Percentiles rank a stretch among this genome's conserved stretches.
phyloP scores from a whole-genome alignment of 1,284 basidiomycete genomes.

The Cryptococcus neoformans region DNA sequence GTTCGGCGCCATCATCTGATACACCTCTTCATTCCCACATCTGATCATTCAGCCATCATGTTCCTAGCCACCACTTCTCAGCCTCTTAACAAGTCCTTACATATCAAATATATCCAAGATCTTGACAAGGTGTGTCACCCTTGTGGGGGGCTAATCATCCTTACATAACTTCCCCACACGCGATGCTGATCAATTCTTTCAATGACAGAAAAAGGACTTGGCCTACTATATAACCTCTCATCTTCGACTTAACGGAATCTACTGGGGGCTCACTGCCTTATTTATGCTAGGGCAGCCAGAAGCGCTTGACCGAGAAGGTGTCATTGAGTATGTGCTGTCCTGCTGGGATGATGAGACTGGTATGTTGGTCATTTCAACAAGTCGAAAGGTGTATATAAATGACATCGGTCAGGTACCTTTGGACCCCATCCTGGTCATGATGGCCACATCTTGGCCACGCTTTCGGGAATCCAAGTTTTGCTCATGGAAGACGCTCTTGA shows the following conservation, averaged over 20 bases:
- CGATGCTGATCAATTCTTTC: neutral
- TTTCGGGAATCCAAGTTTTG: slow-evolving; percentile 90
- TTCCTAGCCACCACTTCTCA: neutral
- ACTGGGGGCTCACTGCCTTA: slow-evolving; percentile 91
- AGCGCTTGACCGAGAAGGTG: slow-evolving; percentile 74
- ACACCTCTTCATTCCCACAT: neutral
- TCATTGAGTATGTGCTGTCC: slow-evolving; percentile 84
- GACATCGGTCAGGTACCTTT: slow-evolving; percentile 68
- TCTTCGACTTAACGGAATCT: slow-evolving; percentile 91
- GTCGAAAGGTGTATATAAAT: neutral
- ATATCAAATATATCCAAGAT: slow-evolving; percentile 70
- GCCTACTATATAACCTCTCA: slow-evolving; percentile 91
- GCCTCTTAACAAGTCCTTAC: slow-evolving; percentile 52
- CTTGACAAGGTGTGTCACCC: slow-evolving; percentile 59
- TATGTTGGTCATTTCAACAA: slow-evolving; percentile 43
- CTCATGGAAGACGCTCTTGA: slow-evolving; percentile 78
- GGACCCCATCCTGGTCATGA: slow-evolving; percentile 92
- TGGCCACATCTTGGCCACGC: slow-evolving; percentile 79
- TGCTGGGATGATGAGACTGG: slow-evolving; percentile 92
- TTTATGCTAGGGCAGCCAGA: slow-evolving; percentile 74
- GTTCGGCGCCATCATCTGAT: neutral
- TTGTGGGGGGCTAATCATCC: neutral
- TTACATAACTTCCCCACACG: neutral
- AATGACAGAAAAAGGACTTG: slow-evolving; percentile 70
- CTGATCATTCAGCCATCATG: neutral